These are phyloP conservation scores for Fraxinus quadrangulata DNA, from an alignment of 257 asterid species.

Conservation along the genomic window DNA sequence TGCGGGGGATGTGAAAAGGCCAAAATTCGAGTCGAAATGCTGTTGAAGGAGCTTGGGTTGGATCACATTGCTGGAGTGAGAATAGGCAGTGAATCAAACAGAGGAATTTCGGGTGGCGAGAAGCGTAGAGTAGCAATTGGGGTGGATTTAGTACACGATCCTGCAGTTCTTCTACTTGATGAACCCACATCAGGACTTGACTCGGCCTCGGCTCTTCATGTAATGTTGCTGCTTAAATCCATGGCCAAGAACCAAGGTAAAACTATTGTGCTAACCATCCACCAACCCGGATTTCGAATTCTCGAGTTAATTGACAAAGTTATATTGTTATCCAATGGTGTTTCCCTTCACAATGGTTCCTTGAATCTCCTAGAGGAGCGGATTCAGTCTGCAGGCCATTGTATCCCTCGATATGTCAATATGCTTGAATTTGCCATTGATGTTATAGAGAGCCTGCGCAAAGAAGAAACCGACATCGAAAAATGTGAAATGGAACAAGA, in stretches of 20 bases:
- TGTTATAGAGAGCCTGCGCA: constrained; percentile 38
- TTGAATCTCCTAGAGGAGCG: constrained; percentile 52
- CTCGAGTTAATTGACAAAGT: constrained; percentile 65
- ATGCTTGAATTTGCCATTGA: constrained; percentile 79
- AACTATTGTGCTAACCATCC: constrained; percentile 70
- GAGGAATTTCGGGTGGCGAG: constrained; percentile 83
- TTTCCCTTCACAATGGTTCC: constrained; percentile 64
- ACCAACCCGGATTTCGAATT: constrained; percentile 79
- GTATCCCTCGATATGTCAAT: constrained; percentile 64
- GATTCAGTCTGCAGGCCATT: constrained; percentile 47
- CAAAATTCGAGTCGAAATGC: constrained; percentile 31
- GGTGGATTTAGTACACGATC: constrained; percentile 71
- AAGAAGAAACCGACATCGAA: constrained; percentile 35
- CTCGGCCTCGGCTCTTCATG: constrained; percentile 70
- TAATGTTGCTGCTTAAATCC: constrained; percentile 51
- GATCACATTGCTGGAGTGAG: constrained; percentile 47
- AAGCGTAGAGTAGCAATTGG: constrained; percentile 78
- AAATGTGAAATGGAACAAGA: constrained; percentile 26
- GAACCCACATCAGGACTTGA: constrained; percentile 93
- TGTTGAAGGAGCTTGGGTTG: constrained; percentile 64
- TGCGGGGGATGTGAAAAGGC: constrained; percentile 25
- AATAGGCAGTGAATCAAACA: constrained; percentile 53
- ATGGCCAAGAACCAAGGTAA: constrained; percentile 59
- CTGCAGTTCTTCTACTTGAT: constrained; percentile 66
- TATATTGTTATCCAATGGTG: constrained; percentile 53